Evolutionary conservation across 208 protist genomes (phyloP), one percentile per base, ranked within the genome.

Genomic region (Tritrichomonas musculus): DNA sequence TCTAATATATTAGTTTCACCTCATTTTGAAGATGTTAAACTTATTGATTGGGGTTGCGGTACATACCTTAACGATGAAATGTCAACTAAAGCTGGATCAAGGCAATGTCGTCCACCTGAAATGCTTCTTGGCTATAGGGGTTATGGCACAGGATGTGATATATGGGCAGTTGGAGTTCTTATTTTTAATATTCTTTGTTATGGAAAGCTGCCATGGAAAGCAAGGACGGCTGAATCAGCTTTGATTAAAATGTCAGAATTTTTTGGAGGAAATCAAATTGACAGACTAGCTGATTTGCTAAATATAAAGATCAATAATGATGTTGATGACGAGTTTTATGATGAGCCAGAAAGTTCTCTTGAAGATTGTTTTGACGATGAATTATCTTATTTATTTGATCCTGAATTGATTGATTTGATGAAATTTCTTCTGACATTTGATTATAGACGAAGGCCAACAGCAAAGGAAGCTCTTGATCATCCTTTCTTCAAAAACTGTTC

Each of bases 41-140:
- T 84, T 1, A 49, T 84, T n/a, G 73, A 84, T 25, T 84, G 73
- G 73, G 73, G 73, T n/a, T 84, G 73, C 22, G 73, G 73, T 9
- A 44, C 36, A 36, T n/a, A 44, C 9, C 41, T 49, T 14, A 25
- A 8, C 1, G 9, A 33, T 13, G 44, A 53, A 11, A 84, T 84
- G 73, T 84, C 73, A 1, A 11, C 73, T 25, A 84, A 84, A 53
- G 73, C 73, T 3, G 73, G 73, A 30, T 84, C 73, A 8, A 22
- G 36, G 9, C 11, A 8, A 14, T 84, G 73, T 44, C 20, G 73
- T 3, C 36, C 73, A 1, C 73, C 73, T n/a, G 73, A 84, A 20
- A 84, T 84, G 73, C 44, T 84, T 2, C 41, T 84, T 13, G 73
- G 73, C 25, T 33, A 25, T 11, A 49, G 36, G 25, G 20, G 53